A percentile compares a stretch with the other conserved stretches of the same genome.
phyloP scores from a whole-genome alignment of 192 early-diverging fungal species.

The Kappamyces sp. region DNA sequence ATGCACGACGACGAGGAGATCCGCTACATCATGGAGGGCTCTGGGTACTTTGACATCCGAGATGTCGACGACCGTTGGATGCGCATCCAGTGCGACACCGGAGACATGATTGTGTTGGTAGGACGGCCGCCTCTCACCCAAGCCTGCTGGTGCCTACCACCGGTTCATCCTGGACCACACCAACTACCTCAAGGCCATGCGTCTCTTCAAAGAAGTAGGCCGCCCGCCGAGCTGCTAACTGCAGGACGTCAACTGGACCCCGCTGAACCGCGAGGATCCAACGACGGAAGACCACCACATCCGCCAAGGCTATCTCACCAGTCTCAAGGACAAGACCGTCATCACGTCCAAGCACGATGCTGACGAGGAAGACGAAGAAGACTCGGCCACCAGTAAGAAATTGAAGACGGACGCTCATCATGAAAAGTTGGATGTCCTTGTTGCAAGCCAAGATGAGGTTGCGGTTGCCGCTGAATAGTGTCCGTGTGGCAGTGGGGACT shows the following conservation, averaged over 20 bases:
- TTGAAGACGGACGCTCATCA: background rate
- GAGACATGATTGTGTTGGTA: slow-evolving; percentile 84
- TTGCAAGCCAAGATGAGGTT: slow-evolving; percentile 5
- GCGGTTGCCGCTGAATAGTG: background rate
- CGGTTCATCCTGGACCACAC: slow-evolving; percentile 85
- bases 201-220: slow-evolving; percentile 50
- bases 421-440: background rate
- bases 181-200: slow-evolving; percentile 84
- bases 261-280: slow-evolving; percentile 7
- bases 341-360: background rate
- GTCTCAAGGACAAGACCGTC: background rate
- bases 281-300: background rate
- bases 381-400: slow-evolving; percentile 14
- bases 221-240: background rate
- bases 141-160: slow-evolving; percentile 93
- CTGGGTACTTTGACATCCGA: slow-evolving; percentile 81
- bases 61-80: slow-evolving; percentile 69
- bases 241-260: slow-evolving; percentile 13
- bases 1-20: slow-evolving; percentile 98
- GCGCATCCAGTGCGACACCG: slow-evolving; percentile 64
- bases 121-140: slow-evolving; percentile 1
- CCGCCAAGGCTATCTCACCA: background rate
- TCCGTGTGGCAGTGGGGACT: no score
- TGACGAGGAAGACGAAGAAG: slow-evolving; percentile 9
- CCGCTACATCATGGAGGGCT: slow-evolving; percentile 81